A percentile compares a stretch with the other conserved stretches of the same genome.
These are phyloP conservation scores for Petunia secreta DNA, from an alignment of 257 asterid species.

Conservation along the genomic window DNA sequence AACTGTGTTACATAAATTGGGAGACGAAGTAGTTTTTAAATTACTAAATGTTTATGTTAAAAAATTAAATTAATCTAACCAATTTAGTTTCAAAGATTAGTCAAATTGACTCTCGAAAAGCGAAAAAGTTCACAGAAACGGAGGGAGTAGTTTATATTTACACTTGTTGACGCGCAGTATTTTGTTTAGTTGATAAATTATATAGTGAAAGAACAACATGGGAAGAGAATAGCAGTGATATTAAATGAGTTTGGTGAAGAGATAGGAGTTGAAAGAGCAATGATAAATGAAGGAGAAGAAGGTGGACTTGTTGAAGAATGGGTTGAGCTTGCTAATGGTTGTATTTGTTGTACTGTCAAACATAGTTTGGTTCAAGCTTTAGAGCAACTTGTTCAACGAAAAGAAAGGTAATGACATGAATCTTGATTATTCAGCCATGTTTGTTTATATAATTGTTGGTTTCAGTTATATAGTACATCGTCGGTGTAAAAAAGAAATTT, in stretches of 20 bases:
- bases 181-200: constrained; percentile 70
- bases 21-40: too few relatives aligned
- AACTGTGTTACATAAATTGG: too few relatives aligned
- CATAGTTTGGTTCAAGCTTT: constrained; percentile 98
- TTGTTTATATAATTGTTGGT: constrained; percentile 12
- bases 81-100: too few relatives aligned
- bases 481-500: not conserved
- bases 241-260: constrained; percentile 96
- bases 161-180: not conserved
- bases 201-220: constrained; percentile 75
- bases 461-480: not conserved
- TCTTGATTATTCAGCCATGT: not conserved
- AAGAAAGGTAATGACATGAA: constrained; percentile 63
- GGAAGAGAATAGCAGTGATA: constrained; percentile 92
- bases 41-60: too few relatives aligned
- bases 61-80: too few relatives aligned
- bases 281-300: constrained; percentile 95
- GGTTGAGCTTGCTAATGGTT: constrained; percentile 98
- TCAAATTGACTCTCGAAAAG: too few relatives aligned
- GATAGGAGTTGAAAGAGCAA: constrained; percentile 95
- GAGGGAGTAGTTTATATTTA: not conserved
- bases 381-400: constrained; percentile 96
- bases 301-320: constrained; percentile 97
- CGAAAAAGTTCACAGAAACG: not conserved
- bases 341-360: constrained; percentile 95